Base-by-base conservation (phyloP, 257 asterid genomes). In the Solanum dulcamara region DNA sequence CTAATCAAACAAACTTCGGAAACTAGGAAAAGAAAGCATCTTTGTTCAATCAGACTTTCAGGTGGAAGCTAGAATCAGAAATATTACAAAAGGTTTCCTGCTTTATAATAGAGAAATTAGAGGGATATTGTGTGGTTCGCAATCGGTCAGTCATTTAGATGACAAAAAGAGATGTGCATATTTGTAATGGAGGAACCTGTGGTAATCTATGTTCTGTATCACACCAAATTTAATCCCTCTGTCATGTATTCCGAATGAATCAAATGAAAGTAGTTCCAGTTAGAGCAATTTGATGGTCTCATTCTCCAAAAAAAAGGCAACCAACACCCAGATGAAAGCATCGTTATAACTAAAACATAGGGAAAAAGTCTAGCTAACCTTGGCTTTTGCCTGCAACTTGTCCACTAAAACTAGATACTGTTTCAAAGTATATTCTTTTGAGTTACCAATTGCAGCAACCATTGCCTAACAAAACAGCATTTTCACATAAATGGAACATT, bases 391-490 rank as follows among this genome's bases (percentile, higher is more conserved):
- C 66, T 92, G 94, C 60, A 96, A 83, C 91, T 93, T 94, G 81
- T 90, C 93, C 24, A 84, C 93, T 83, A 96, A 94, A n/a, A 81
- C 85, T 84, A 92, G 72, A 84, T 93, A 96, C 81, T 88, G 92
- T 88, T 96, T 96, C 92, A 93, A 80, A 2, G 98, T 89, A 80
- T 96, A 96, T 87, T 93, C 99, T 89, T 94, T 94, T 4, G 94
- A 84, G 86, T 90, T 91, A 26, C 98, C 98, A 80, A 92, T 33
- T 14, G 90, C 94, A 40, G 93, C 97, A 83, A 59, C 89, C 98
- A 93, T 90, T 0, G 97, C 99, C 98, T 95, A 85, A 84, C 35
- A 33, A 20, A 64, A 57, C 48, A 33, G 60, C 22, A 12, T 48
- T 59, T 24, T 32, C 60, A 64, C 83, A 74, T 35, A 85, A 62